Conservation (phyloP, 371 early-diverging fungal genomes). For the Apophysomyces elegans region DNA sequence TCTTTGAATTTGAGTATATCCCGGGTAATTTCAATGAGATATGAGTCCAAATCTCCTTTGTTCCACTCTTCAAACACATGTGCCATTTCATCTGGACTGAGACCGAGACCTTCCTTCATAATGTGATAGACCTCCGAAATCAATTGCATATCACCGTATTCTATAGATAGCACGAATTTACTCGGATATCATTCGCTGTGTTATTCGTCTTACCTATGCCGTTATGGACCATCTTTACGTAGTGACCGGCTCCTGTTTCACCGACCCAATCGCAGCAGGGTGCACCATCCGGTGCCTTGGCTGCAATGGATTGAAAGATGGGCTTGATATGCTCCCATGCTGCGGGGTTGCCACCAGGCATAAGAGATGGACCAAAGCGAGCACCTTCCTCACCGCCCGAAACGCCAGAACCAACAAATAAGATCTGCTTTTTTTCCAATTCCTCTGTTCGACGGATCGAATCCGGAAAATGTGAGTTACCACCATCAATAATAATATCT, state of each 20-base stretch:
- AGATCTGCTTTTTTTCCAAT: slow-evolving; percentile 84
- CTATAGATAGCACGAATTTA: slow-evolving; percentile 35
- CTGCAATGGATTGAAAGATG: slow-evolving; percentile 96
- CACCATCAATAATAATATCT: slow-evolving; percentile 99
- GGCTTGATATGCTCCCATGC: slow-evolving; percentile 94
- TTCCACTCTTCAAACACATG: slow-evolving; percentile 93
- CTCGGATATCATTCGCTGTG: not conserved
- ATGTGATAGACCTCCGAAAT: slow-evolving; percentile 97
- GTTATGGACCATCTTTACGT: slow-evolving; percentile 99
- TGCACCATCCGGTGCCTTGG: slow-evolving; percentile 85
- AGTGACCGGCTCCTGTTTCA: slow-evolving; percentile 98
- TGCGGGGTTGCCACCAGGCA: slow-evolving; percentile 96
- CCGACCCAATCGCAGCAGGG: slow-evolving; percentile 99
- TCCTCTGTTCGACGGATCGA: slow-evolving; percentile 91
- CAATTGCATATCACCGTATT: slow-evolving; percentile 99
- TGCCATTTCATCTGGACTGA: slow-evolving; percentile 86
- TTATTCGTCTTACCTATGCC: slow-evolving; percentile 75
- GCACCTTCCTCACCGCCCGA: slow-evolving; percentile 99
- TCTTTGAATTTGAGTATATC: slow-evolving; percentile 94
- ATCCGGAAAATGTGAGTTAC: slow-evolving; percentile 99
- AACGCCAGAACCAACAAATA: slow-evolving; percentile 98
- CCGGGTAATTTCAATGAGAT: slow-evolving; percentile 95
- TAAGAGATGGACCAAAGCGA: slow-evolving; percentile 97
- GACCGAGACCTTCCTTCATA: slow-evolving; percentile 83
- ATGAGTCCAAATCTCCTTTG: slow-evolving; percentile 94